phyloP scores from a whole-genome alignment of 371 early-diverging fungal genomes.

The Rozella allomycis region DNA sequence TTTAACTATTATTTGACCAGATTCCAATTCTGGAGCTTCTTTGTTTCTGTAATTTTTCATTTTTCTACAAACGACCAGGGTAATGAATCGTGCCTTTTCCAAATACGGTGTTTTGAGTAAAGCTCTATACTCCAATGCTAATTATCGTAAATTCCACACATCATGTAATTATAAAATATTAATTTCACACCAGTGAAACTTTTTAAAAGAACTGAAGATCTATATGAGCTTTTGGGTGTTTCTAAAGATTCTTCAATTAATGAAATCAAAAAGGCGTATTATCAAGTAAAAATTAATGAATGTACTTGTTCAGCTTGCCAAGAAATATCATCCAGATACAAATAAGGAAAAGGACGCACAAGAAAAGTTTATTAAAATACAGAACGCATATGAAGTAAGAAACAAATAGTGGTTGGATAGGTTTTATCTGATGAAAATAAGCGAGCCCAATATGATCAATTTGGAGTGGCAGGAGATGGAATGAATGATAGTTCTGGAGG shows the following conservation, averaged over 20 bases:
- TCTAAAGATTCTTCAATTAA: constrained; percentile 41
- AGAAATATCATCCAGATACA: constrained; percentile 87
- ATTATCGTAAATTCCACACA: no score
- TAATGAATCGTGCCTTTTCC: no score
- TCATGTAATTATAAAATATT: no score
- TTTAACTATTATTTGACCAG: no score
- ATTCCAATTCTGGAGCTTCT: no score
- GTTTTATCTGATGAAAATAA: constrained; percentile 73
- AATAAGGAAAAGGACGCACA: constrained; percentile 68
- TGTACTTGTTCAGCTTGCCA: constrained; percentile 37
- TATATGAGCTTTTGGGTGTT: constrained; percentile 62
- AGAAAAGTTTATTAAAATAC: constrained; percentile 84
- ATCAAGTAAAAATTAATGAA: constrained; percentile 24
- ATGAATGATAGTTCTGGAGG: constrained; percentile 14
- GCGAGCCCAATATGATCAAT: constrained; percentile 68
- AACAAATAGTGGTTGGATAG: constrained; percentile 4
- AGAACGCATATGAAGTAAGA: constrained; percentile 69
- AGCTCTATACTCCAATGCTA: no score
- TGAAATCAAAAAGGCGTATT: constrained; percentile 89
- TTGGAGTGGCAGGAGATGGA: constrained; percentile 33
- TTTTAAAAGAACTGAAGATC: no score
- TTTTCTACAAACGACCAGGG: no score
- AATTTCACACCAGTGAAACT: no score
- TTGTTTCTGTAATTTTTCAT: no score
- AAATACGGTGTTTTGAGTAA: no score